These are phyloP conservation scores for Cyberlindnera sargentensis DNA, from an alignment of 805 yeast genomes.

Conservation along the genomic window DNA sequence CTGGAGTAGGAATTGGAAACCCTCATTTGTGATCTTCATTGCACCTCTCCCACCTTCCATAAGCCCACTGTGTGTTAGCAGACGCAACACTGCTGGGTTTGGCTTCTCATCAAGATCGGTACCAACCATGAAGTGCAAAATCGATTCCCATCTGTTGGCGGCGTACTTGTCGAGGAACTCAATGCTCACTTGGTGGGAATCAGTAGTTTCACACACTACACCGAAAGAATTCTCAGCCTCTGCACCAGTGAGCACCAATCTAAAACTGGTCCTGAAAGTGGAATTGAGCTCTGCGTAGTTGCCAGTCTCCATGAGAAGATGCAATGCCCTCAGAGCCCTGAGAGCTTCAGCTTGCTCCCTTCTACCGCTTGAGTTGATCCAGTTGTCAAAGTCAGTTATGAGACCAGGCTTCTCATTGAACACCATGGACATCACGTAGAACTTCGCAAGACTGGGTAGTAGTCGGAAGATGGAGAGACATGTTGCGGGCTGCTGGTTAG, in stretches of 20 bases:
- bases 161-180: constrained; percentile 74
- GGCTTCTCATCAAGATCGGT: constrained; percentile 68
- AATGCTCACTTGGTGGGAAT: constrained; percentile 51
- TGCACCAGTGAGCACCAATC: constrained; percentile 82
- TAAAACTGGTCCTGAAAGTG: constrained; percentile 66
- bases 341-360: constrained; percentile 63
- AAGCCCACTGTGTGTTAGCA: constrained; percentile 73
- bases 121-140: constrained; percentile 96
- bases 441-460: constrained; percentile 83
- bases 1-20: constrained; percentile 90
- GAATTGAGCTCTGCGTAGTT: constrained; percentile 52
- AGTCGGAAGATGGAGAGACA: constrained; percentile 89
- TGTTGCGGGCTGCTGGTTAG: constrained; percentile 61
- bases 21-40: constrained; percentile 76
- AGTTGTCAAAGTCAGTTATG: constrained; percentile 58
- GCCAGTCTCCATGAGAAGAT: constrained; percentile 56
- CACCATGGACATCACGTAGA: constrained; percentile 79
- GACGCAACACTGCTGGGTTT: constrained; percentile 70
- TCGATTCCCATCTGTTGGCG: constrained; percentile 86
- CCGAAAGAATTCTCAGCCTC: constrained; percentile 67
- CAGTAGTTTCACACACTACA: constrained; percentile 50
- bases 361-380: constrained; percentile 60
- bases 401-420: constrained; percentile 72
- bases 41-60: constrained; percentile 59
- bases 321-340: constrained; percentile 67